These are phyloP conservation scores for Fusarium devonianum DNA, from an alignment of 2,329 filamentous ascomycete genomes.

Conservation along the genomic window DNA sequence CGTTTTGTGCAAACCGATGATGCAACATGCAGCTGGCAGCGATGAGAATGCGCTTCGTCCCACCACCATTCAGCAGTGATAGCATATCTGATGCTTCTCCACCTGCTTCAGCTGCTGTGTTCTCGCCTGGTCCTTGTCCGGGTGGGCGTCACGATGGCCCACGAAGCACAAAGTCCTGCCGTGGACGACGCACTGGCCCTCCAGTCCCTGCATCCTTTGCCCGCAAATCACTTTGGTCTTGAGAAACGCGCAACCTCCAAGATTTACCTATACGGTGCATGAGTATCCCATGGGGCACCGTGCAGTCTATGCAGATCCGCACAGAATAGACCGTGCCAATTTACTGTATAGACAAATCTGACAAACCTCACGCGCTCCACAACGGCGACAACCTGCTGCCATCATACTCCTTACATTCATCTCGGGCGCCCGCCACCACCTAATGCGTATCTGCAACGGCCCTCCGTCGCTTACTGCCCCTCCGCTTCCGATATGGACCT, in stretches of 20 bases:
- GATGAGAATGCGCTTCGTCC: slow-evolving; percentile 19
- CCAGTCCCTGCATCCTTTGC: slow-evolving; percentile 41
- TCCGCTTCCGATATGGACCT: slow-evolving; percentile 18
- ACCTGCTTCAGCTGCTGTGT: slow-evolving; percentile 8
- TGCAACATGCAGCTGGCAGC: slow-evolving; percentile 13
- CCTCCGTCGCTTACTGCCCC: slow-evolving; percentile 1
- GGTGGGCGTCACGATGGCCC: slow-evolving; percentile 23
- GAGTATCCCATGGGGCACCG: slow-evolving; percentile 28
- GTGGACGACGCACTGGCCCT: slow-evolving; percentile 28
- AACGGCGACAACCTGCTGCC: slow-evolving; percentile 37
- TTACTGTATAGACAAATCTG: slow-evolving; percentile 41
- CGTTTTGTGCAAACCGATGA: slow-evolving; percentile 29
- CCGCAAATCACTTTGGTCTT: slow-evolving; percentile 30
- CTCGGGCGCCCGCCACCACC: slow-evolving; percentile 35
- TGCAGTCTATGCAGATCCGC: neutral
- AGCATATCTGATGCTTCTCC: slow-evolving; percentile 9
- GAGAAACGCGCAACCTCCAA: slow-evolving; percentile 37
- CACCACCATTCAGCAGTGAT: slow-evolving; percentile 22
- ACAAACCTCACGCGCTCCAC: slow-evolving; percentile 39
- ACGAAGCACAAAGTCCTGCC: slow-evolving; percentile 15
- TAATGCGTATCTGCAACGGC: slow-evolving; percentile 23
- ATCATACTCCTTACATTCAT: slow-evolving; percentile 34
- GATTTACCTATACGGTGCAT: slow-evolving; percentile 43
- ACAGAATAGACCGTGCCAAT: slow-evolving; percentile 19
- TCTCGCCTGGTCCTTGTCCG: slow-evolving; percentile 9